A percentile compares a stretch with the other conserved stretches of the same genome.
phyloP scores from a whole-genome alignment of 2,329 filamentous ascomycete species.

The Fusarium burgessii region DNA sequence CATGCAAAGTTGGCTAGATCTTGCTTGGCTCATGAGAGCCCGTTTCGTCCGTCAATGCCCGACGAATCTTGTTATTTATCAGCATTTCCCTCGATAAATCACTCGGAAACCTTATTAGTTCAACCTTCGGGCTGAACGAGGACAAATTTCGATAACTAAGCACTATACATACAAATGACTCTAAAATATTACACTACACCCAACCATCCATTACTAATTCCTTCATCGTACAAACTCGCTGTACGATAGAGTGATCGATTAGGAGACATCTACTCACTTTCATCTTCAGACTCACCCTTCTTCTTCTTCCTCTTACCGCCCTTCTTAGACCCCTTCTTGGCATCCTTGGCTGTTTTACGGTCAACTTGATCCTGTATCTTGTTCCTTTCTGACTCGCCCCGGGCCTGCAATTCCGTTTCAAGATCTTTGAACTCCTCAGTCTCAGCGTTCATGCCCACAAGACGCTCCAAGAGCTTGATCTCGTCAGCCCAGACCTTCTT shows the following conservation, averaged over 20 bases:
- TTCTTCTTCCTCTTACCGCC: slow-evolving; percentile 55
- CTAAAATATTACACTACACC: neutral
- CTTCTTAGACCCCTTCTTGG: slow-evolving; percentile 50
- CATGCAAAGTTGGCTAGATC: neutral
- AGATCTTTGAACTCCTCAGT: slow-evolving; percentile 76
- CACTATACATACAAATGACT: neutral
- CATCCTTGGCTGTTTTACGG: slow-evolving; percentile 74
- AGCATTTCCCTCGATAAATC: neutral
- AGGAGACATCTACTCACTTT: slow-evolving; percentile 46
- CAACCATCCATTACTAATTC: neutral
- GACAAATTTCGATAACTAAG: neutral
- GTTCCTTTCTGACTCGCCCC: slow-evolving; percentile 77
- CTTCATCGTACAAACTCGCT: neutral
- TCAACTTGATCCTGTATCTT: slow-evolving; percentile 85
- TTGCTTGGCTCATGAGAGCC: neutral
- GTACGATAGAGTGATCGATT: neutral
- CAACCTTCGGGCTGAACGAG: neutral
- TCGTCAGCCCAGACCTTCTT: slow-evolving; percentile 89
- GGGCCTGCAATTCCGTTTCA: slow-evolving; percentile 73
- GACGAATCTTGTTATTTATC: neutral
- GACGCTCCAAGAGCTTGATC: slow-evolving; percentile 91
- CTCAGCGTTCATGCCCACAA: slow-evolving; percentile 86
- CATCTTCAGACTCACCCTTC: slow-evolving; percentile 50
- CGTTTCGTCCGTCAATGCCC: neutral
- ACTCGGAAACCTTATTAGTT: neutral